phyloP scores from a whole-genome alignment of 306 rosid genomes.

The Pterocarpus macrocarpus region DNA sequence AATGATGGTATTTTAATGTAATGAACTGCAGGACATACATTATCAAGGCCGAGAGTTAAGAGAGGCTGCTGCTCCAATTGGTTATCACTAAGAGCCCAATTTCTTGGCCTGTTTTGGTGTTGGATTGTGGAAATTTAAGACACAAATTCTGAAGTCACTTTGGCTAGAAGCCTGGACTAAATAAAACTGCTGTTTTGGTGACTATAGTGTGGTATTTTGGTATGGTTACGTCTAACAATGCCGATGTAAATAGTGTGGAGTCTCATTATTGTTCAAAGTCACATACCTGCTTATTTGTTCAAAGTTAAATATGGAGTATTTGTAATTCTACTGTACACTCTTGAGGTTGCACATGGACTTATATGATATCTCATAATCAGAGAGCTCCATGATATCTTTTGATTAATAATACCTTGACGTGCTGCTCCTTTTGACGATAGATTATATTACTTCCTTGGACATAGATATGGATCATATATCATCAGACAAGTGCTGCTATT shows the following conservation, averaged over 20 bases:
- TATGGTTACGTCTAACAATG: conserved; percentile 15
- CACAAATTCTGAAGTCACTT: conserved; percentile 10
- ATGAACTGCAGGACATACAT: conserved; percentile 73
- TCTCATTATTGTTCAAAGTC: conserved; percentile 30
- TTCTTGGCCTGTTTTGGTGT: not conserved
- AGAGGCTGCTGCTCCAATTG: conserved; percentile 76
- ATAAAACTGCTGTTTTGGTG: conserved; percentile 1
- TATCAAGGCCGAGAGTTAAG: conserved; percentile 72
- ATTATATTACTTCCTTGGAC: not conserved
- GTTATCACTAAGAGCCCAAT: conserved; percentile 63
- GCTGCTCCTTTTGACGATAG: not conserved
- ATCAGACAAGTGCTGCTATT: not conserved
- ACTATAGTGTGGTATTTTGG: conserved; percentile 21
- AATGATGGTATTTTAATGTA: conserved; percentile 18
- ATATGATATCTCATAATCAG: not conserved
- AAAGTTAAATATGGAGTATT: conserved; percentile 21
- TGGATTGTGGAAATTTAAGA: not conserved
- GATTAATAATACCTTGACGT: conserved; percentile 7
- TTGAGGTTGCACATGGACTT: conserved; percentile 36
- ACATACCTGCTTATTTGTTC: conserved; percentile 14
- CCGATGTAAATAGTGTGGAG: conserved; percentile 39
- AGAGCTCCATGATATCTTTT: conserved; percentile 23
- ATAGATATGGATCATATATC: not conserved
- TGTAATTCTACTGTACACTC: conserved; percentile 17
- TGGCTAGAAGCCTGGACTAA: conserved; percentile 37